Evolutionary conservation across 139 green algal genomes (phyloP).

Genomic region (Eudorina sp.): DNA sequence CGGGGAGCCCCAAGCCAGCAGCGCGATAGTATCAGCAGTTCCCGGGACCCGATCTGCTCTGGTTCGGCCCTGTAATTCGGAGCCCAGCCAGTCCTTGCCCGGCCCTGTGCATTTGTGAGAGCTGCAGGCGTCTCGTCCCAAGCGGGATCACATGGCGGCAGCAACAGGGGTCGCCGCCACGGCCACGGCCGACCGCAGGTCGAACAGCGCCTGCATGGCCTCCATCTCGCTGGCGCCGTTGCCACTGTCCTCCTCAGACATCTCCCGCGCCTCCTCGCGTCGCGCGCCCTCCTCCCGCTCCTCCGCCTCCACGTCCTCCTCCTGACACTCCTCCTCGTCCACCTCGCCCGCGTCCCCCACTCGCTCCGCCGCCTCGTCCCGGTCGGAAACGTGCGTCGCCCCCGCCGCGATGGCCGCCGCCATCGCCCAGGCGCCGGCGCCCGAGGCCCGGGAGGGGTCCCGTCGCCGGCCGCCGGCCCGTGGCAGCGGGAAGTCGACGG

Average conservation of each 20-base stretch:
- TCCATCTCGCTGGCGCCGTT: slow-evolving; percentile 44
- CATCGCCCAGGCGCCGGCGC: neutral
- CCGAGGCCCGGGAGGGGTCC: too few species aligned
- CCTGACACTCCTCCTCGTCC: neutral
- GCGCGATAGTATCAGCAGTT: too few species aligned
- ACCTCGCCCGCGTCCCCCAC: neutral
- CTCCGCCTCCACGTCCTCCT: neutral
- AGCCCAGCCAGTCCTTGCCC: too few species aligned
- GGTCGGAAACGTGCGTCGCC: neutral
- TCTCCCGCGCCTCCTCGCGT: neutral
- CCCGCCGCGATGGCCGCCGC: neutral
- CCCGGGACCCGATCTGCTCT: too few species aligned
- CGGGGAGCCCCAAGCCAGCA: too few species aligned
- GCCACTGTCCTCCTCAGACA: neutral
- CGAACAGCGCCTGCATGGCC: slow-evolving; percentile 51
- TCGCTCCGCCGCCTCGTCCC: neutral
- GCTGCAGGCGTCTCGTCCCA: too few species aligned
- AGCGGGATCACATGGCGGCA: too few species aligned
- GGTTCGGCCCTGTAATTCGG: too few species aligned
- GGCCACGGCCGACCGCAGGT: neutral
- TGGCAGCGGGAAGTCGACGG: too few species aligned
- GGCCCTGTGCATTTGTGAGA: too few species aligned
- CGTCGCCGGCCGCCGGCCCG: too few species aligned
- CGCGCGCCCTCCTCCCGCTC: neutral
- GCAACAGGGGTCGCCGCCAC: too few species aligned